phyloP scores from a whole-genome alignment of 306 rosid genomes.

The Gastrolobium bilobum region DNA sequence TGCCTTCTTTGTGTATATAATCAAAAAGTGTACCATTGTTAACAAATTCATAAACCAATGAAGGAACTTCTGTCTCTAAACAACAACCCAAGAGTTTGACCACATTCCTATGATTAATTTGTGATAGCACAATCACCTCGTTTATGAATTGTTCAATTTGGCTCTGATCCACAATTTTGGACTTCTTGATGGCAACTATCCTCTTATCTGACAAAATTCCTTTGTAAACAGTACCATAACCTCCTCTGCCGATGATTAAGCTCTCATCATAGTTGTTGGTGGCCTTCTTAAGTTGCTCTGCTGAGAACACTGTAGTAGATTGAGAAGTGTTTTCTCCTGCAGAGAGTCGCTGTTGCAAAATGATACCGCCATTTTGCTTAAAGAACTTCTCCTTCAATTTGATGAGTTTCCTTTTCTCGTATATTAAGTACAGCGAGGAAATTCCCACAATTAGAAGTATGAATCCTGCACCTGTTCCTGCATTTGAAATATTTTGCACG shows the following conservation, averaged over 20 bases:
- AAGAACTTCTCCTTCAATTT: constrained; percentile 48
- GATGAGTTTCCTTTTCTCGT: constrained; percentile 44
- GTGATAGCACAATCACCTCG: constrained; percentile 57
- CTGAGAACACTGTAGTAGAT: constrained; percentile 37
- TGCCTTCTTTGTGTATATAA: constrained; percentile 37
- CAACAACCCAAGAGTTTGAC: constrained; percentile 65
- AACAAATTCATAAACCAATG: constrained; percentile 61
- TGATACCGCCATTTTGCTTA: constrained; percentile 50
- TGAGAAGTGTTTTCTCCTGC: neutral
- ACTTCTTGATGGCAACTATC: constrained; percentile 55
- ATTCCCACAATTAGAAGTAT: neutral
- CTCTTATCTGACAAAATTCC: constrained; percentile 31
- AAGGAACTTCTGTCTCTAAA: constrained; percentile 57
- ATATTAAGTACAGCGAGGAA: constrained; percentile 13
- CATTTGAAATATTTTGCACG: neutral
- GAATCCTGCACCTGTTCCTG: constrained; percentile 26
- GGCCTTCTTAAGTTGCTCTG: constrained; percentile 51
- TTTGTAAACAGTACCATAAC: constrained; percentile 55
- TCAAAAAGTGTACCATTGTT: constrained; percentile 51
- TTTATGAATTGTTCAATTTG: constrained; percentile 59
- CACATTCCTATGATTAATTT: constrained; percentile 63
- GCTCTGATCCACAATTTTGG: constrained; percentile 46
- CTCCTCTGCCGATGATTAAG: constrained; percentile 53
- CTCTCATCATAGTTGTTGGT: constrained; percentile 51
- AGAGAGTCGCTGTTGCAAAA: constrained; percentile 45